phyloP scores from a whole-genome alignment of 106 monocot genomes.

The Dioscorea zingiberensis region DNA sequence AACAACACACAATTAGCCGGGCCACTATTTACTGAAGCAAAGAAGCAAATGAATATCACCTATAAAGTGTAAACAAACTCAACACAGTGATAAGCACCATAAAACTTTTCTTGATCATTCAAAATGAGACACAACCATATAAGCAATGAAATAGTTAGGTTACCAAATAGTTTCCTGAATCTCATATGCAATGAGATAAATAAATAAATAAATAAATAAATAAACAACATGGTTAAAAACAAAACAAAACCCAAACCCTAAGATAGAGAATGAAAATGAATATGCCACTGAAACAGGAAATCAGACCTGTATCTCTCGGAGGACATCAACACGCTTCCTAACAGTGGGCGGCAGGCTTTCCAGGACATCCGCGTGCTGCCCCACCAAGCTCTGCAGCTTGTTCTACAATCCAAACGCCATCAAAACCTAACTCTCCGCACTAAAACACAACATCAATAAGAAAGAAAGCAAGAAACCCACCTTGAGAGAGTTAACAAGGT shows the following conservation, averaged over 20 bases:
- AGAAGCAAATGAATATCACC: no score
- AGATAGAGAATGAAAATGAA: background rate
- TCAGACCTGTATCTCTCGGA: slow-evolving; percentile 47
- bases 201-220: background rate
- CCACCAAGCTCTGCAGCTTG: slow-evolving; percentile 39
- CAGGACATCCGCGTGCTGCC: slow-evolving; percentile 21
- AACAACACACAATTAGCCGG: no score
- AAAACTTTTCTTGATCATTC: no score
- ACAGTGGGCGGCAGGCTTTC: slow-evolving; percentile 33
- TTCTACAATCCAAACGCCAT: slow-evolving; percentile 12
- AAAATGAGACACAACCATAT: background rate
- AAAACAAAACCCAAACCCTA: background rate
- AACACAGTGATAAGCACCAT: no score
- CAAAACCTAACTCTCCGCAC: background rate
- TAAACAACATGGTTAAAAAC: background rate
- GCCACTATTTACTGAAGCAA: no score
- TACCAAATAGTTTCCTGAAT: background rate
- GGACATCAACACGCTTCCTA: slow-evolving; percentile 43
- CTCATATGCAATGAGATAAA: background rate
- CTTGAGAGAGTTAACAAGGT: slow-evolving; percentile 14
- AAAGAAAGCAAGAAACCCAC: background rate
- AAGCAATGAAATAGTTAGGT: background rate
- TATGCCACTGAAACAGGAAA: background rate
- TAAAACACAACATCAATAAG: background rate
- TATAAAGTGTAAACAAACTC: no score